These are phyloP conservation scores for Mrakia gelida DNA, from an alignment of 768 basidiomycete species.

Conservation along the genomic window DNA sequence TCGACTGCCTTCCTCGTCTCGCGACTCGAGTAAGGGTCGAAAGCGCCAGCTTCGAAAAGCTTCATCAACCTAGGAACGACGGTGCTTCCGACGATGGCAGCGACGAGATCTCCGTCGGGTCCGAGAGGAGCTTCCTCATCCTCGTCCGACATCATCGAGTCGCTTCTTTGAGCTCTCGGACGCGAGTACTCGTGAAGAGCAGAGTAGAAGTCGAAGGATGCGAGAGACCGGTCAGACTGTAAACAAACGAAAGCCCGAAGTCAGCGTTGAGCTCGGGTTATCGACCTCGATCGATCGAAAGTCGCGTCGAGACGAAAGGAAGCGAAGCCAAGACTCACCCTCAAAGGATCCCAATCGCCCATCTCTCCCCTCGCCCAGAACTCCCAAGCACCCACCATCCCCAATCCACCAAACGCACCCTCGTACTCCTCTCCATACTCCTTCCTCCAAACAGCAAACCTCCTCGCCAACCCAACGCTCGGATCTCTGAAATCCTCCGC, in stretches of 20 bases:
- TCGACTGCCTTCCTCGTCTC: slow-evolving; percentile 64
- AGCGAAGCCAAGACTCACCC: slow-evolving; percentile 51
- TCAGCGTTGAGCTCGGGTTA: not conserved
- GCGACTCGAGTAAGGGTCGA: slow-evolving; percentile 71
- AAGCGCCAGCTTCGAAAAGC: slow-evolving; percentile 68
- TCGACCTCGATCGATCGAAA: too few relatives aligned
- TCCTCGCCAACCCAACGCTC: slow-evolving; percentile 59
- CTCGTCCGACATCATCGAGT: slow-evolving; percentile 37
- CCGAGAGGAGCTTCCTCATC: slow-evolving; percentile 57
- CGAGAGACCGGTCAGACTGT: slow-evolving; percentile 51
- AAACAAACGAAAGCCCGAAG: not conserved
- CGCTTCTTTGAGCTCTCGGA: slow-evolving; percentile 40
- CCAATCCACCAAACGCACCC: slow-evolving; percentile 84
- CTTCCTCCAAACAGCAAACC: slow-evolving; percentile 69
- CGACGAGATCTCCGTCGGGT: slow-evolving; percentile 79
- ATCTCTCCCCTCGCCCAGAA: slow-evolving; percentile 88
- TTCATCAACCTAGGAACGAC: slow-evolving; percentile 70
- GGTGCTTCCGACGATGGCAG: slow-evolving; percentile 79
- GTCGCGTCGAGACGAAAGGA: not conserved
- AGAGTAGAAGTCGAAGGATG: slow-evolving; percentile 79
- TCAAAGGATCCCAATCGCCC: slow-evolving; percentile 80
- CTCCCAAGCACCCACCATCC: slow-evolving; percentile 84
- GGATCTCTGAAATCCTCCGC: slow-evolving; percentile 83
- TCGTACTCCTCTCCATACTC: slow-evolving; percentile 72
- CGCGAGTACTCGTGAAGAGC: slow-evolving; percentile 73